Evolutionary conservation across 176 grass and related monocot genomes (phyloP), one percentile per base, ranked within the genome.

Genomic region (Aegilops longissima): DNA sequence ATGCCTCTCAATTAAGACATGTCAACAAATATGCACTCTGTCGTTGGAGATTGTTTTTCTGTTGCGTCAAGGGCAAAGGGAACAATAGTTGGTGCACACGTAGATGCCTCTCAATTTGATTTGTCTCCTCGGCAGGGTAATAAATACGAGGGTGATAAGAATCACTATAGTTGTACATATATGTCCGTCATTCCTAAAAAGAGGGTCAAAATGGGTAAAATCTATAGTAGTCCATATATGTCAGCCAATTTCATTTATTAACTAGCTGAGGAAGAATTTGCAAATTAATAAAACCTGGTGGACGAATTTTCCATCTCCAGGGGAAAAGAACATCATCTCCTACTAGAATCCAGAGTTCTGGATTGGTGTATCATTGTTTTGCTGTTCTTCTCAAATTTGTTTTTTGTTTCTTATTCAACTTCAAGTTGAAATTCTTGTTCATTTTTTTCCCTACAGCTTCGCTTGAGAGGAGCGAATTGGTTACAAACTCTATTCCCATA

Each of bases 401-500:
- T 71, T 12, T 61, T 5, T 49, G 3, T 29, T 68, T 86, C 35
- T 35, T 73, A 52, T 90, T 82, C 63, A 65, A 21, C 70, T 79
- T 4, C 31, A 13, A 73, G 61, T 70, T 83, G 23, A 83, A 81
- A 80, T 23, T 49, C 14, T 17, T 42, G 10, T 82, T 80, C 70
- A 68, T 66, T 61, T 85, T 87, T 74, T 30, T 77, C 45, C 45
- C 34, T 87, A 40, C 91, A 98, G 96, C 81, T 91, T 90, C 45
- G 18, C 36, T 86, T 38, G 92, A 89, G 87, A 87, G 78, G 54
- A 89, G 81, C 23, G 93, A 98, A 79, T 65, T 98, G n/a, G 83
- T 85, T 82, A 80, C 84, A 29, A 87, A 68, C 54, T 88, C 73
- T 71, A 49, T 59, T 80, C 75, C 84, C 1, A 70, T 95, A 58